These are phyloP conservation scores for Mycena leptocephala DNA, from an alignment of 768 basidiomycete species.

Conservation along the genomic window DNA sequence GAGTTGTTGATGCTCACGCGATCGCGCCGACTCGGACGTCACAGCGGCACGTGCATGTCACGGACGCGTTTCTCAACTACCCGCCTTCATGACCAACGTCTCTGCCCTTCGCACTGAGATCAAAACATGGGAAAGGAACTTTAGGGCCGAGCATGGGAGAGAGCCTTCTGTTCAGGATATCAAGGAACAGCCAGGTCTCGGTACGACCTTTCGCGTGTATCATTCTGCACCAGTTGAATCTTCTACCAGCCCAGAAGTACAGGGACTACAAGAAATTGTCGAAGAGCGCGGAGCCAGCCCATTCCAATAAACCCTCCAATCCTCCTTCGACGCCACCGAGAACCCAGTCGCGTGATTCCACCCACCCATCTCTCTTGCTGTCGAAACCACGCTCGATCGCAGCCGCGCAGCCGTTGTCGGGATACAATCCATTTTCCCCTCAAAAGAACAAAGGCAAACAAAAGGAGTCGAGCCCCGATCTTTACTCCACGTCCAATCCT, in stretches of 20 bases:
- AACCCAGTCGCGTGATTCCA: slow-evolving; percentile 46
- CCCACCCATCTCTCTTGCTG: slow-evolving; percentile 56
- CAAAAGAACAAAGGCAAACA: slow-evolving; percentile 74
- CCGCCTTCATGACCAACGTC: slow-evolving; percentile 44
- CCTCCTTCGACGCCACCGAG: slow-evolving; percentile 59
- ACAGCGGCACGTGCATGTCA: background rate
- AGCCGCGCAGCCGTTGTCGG: slow-evolving; percentile 65
- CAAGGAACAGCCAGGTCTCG: slow-evolving; percentile 71
- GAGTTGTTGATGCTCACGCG: background rate
- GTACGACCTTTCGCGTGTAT: slow-evolving; percentile 57
- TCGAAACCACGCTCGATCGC: slow-evolving; percentile 69
- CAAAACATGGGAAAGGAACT: slow-evolving; percentile 85
- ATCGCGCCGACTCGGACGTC: background rate
- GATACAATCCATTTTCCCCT: slow-evolving; percentile 88
- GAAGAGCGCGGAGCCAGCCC: slow-evolving; percentile 54
- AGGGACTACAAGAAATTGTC: slow-evolving; percentile 85
- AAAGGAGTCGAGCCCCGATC: slow-evolving; percentile 44
- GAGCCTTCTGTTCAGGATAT: slow-evolving; percentile 83
- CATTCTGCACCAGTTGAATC: slow-evolving; percentile 32
- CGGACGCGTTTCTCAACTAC: background rate
- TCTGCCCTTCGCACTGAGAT: slow-evolving; percentile 76
- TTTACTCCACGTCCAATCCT: slow-evolving; percentile 53
- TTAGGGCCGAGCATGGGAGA: slow-evolving; percentile 68
- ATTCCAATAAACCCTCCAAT: slow-evolving; percentile 33
- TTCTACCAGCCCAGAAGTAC: slow-evolving; percentile 79